Base-by-base conservation (phyloP, 352 stramenopile species). In the Phytopythium chamaehyphon region DNA sequence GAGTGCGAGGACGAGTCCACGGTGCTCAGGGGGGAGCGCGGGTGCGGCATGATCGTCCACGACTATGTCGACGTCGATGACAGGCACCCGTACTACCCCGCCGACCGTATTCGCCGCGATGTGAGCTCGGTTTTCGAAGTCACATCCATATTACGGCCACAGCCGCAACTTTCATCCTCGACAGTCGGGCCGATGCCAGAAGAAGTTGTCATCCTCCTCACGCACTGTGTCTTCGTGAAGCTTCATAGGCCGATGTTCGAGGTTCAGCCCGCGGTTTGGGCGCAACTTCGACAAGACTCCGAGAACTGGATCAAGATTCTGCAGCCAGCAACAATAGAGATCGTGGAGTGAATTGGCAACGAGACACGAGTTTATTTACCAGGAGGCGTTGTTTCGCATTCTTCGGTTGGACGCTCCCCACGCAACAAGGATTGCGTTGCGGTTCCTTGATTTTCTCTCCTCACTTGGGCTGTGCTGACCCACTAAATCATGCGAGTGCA, bases 51-150 rank as follows among this genome's bases (percentile, higher is more conserved):
- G 19, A 35, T 67, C 26, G 50, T 57, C 22, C 55, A 40, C 40
- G 55, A 66, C 33, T 70, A 52, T 33, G 53, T 70, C 1, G 54
- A 70, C 19, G 44, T 63, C 46, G 62, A 66, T 36, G 62, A 66
- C 15, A 46, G 36, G 23, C 59, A 66, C 16, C 62, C 52, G 4
- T 70, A 66, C 39, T 44, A 51, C 5, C 24, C 57, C 2, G 6
- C 54, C 2, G n/a, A 43, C 24, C 48, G 57, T 23, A 54, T 62
- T 48, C 49, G 57, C 28, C 21, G 42, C 46, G 50, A 66, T 18
- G 43, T 62, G 19, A 64, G 39, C 19, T 56, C 46, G 0, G 46
- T 70, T 31, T 37, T 72, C 7, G 64, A 72, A 14, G 60, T 72
- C 35, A 66, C 52, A 7, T 61, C 58, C 14, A 57, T 45, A 24